Percentiles rank a stretch among this genome's conserved stretches.
Conservation (phyloP, 1,284 basidiomycete species). For the Moesziomyces aphidis region DNA sequence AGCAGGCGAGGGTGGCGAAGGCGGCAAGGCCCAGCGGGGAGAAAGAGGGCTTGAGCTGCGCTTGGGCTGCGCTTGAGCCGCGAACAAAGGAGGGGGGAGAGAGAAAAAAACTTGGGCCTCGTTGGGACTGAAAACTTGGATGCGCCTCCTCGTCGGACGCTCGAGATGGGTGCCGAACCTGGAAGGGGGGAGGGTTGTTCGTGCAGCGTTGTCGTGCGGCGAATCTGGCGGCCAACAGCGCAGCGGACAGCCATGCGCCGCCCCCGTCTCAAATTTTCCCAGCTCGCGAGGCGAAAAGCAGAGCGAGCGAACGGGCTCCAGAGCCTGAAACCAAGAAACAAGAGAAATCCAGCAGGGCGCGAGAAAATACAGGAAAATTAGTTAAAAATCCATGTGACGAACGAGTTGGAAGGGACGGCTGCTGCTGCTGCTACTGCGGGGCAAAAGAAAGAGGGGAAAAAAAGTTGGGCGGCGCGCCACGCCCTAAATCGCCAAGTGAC, state of each 20-base stretch:
- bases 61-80: no score
- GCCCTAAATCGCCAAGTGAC: not conserved
- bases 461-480: not conserved
- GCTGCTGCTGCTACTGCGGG: no score
- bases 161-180: not conserved
- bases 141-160: not conserved
- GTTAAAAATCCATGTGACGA: no score
- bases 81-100: not conserved
- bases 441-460: no score
- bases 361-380: no score
- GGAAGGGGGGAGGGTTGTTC: not conserved
- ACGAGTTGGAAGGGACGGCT: no score
- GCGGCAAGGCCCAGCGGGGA: no score
- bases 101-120: not conserved
- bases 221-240: not conserved
- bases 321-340: not conserved
- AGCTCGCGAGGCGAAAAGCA: not conserved
- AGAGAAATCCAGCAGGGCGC: not conserved
- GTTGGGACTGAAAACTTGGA: not conserved
- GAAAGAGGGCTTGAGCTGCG: no score
- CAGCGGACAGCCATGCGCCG: no score
- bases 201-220: not conserved
- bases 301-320: not conserved
- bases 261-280: not conserved
- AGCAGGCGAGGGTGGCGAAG: no score